phyloP scores from a whole-genome alignment of 2,329 filamentous ascomycete genomes.

The Fusarium cyanostomum region DNA sequence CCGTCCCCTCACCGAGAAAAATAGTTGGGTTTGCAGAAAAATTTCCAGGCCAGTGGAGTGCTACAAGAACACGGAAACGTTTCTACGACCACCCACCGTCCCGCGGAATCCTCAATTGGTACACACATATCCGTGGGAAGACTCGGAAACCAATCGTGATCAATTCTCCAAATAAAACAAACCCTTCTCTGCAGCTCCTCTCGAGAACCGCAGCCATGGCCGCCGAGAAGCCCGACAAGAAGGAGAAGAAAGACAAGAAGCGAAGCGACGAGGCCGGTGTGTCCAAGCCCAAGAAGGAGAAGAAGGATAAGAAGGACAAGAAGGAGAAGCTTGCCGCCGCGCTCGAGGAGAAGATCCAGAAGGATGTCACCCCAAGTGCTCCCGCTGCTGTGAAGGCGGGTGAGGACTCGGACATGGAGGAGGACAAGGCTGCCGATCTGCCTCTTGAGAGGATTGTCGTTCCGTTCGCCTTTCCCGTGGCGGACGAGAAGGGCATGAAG shows the following conservation, averaged over 20 bases:
- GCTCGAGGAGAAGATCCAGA: slow-evolving; percentile 72
- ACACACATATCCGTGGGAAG: slow-evolving; percentile 10
- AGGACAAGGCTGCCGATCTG: slow-evolving; percentile 55
- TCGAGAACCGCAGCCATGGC: slow-evolving; percentile 52
- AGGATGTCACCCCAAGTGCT: slow-evolving; percentile 57
- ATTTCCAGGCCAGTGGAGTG: slow-evolving; percentile 45
- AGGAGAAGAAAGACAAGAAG: slow-evolving; percentile 70
- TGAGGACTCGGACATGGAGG: slow-evolving; percentile 57
- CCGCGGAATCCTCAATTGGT: slow-evolving; percentile 37
- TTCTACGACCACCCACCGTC: slow-evolving; percentile 37
- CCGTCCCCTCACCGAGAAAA: slow-evolving; percentile 44
- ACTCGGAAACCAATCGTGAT: slow-evolving; percentile 22
- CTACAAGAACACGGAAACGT: slow-evolving; percentile 38
- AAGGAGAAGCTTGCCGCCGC: slow-evolving; percentile 75
- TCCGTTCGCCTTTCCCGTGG: slow-evolving; percentile 83
- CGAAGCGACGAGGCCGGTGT: slow-evolving; percentile 64
- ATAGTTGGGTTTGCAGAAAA: slow-evolving; percentile 46
- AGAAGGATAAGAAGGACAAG: slow-evolving; percentile 75
- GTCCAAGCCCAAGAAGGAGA: slow-evolving; percentile 66
- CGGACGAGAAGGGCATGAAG: slow-evolving; percentile 79
- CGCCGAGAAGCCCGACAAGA: slow-evolving; percentile 60
- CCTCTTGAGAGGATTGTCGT: slow-evolving; percentile 70
- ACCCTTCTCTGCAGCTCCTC: slow-evolving; percentile 19
- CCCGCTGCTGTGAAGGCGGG: slow-evolving; percentile 55
- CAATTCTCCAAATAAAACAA: background rate